Conservation (phyloP, 2,329 filamentous ascomycete genomes). For the Ophiobolus disseminans region DNA sequence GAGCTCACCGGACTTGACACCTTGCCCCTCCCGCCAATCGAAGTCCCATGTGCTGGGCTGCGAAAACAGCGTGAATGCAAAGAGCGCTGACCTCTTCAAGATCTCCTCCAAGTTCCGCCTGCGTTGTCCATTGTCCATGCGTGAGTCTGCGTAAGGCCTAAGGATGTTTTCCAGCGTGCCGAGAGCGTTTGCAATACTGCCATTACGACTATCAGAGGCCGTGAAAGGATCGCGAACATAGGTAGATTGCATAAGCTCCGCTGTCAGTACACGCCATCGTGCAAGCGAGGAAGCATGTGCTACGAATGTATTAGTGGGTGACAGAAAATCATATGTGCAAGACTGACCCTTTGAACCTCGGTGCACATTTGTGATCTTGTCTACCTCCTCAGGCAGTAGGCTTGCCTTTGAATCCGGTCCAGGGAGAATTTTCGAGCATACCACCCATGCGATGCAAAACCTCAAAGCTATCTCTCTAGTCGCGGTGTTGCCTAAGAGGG, state of each 20-base stretch:
- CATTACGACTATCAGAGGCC: slow-evolving; percentile 30
- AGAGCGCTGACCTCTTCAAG: slow-evolving; percentile 41
- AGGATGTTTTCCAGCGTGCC: slow-evolving; percentile 36
- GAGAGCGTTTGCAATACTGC: slow-evolving; percentile 29
- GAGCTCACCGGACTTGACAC: slow-evolving; percentile 33
- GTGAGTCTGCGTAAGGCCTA: slow-evolving; percentile 33
- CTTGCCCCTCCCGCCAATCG: slow-evolving; percentile 39
- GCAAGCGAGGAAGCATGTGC: slow-evolving; percentile 25
- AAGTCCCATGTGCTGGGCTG: slow-evolving; percentile 45
- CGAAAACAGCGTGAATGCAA: slow-evolving; percentile 47
- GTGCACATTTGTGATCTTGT: slow-evolving; percentile 21
- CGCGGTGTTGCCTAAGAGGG: slow-evolving; percentile 33
- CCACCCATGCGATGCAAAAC: slow-evolving; percentile 42
- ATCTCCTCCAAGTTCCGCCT: slow-evolving; percentile 44
- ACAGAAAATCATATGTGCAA: not conserved
- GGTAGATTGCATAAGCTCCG: slow-evolving; percentile 34
- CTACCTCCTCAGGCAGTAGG: slow-evolving; percentile 39
- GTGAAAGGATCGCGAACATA: slow-evolving; percentile 37
- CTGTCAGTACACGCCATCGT: slow-evolving; percentile 43
- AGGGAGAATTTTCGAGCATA: slow-evolving; percentile 32
- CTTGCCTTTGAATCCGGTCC: slow-evolving; percentile 18
- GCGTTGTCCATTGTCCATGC: slow-evolving; percentile 36
- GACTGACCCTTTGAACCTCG: slow-evolving; percentile 23
- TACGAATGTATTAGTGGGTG: slow-evolving; percentile 7
- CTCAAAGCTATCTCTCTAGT: slow-evolving; percentile 39